Percentiles rank a stretch among this genome's conserved stretches.
Conservation (phyloP, 1,284 basidiomycete genomes). For the Irpex sp. region DNA sequence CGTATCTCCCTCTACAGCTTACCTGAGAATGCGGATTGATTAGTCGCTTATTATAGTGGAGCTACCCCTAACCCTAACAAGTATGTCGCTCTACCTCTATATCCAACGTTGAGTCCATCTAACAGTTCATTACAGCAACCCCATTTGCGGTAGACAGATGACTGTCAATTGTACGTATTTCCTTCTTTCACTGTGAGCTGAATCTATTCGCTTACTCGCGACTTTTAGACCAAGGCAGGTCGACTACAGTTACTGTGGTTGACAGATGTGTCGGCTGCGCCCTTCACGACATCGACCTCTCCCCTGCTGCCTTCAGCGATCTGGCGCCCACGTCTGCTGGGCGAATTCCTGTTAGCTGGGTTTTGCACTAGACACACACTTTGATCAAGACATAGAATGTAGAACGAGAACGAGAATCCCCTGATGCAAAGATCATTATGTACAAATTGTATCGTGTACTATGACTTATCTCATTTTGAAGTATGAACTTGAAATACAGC, state of each 20-base stretch:
- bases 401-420: too few relatives aligned
- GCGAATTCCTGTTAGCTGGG: background rate
- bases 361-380: background rate
- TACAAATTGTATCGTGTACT: too few relatives aligned
- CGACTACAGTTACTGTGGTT: background rate
- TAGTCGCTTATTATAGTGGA: constrained; percentile 4
- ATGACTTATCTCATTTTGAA: too few relatives aligned
- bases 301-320: background rate
- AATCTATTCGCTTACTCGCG: background rate
- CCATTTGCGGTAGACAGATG: constrained; percentile 29
- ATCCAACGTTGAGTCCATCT: background rate
- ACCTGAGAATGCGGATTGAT: background rate
- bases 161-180: constrained; percentile 22
- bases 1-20: background rate
- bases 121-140: constrained; percentile 18
- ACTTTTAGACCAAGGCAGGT: background rate
- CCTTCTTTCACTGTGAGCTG: background rate
- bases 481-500: too few relatives aligned
- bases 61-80: constrained; percentile 25
- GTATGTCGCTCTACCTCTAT: background rate
- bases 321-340: background rate
- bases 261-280: background rate
- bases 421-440: too few relatives aligned
- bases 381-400: too few relatives aligned
- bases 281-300: background rate